Base-by-base conservation (phyloP, 2,329 filamentous ascomycete species). In the Diaporthe ampelina region DNA sequence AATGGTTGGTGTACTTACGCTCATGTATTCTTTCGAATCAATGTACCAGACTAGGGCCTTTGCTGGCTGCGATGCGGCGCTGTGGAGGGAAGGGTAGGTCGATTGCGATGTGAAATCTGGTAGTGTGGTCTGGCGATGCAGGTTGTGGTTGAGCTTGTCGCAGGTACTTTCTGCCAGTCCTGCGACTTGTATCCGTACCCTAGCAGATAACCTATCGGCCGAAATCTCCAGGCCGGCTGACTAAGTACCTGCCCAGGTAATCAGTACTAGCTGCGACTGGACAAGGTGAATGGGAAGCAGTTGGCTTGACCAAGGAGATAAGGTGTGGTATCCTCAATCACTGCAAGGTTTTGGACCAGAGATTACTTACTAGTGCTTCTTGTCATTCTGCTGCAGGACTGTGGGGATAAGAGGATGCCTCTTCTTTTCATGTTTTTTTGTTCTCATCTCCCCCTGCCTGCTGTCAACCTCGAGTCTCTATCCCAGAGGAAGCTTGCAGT, bases 131-230 rank as follows among this genome's bases (percentile, higher is more conserved):
- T 37, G 10, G 45, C 45, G 9, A n/a, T 21, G 45, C 19, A 48
- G 32, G 48, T 21, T 26, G 48, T 40, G 43, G 45, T 54, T 50
- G 48, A 68, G 9, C 37, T 68, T 68, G 63, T 68, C 63, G 63
- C 63, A 40, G 63, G 63, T 68, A 68, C 63, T 50, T 68, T 68
- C 48, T 68, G 45, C 29, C 45, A 68, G 37, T 26, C 15, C 15
- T 7, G 48, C 21, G 26, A 24, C n/a, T 21, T 52, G 63, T 54
- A 68, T 32, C 63, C 45, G 32, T 29, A 68, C 45, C 63, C 45
- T 21, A 24, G 40, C 45, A 19, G 43, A 13, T 13, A 52, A 26
- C 11, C 40, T 67, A 48, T 65, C 59, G 59, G 59, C 59, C 59
- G n/a, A 54, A n/a, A 68, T 11, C 15, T 7, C 19, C n/a, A 29